phyloP scores from a whole-genome alignment of 495 filamentous ascomycete species.

The Lasiosphaeria ovina region DNA sequence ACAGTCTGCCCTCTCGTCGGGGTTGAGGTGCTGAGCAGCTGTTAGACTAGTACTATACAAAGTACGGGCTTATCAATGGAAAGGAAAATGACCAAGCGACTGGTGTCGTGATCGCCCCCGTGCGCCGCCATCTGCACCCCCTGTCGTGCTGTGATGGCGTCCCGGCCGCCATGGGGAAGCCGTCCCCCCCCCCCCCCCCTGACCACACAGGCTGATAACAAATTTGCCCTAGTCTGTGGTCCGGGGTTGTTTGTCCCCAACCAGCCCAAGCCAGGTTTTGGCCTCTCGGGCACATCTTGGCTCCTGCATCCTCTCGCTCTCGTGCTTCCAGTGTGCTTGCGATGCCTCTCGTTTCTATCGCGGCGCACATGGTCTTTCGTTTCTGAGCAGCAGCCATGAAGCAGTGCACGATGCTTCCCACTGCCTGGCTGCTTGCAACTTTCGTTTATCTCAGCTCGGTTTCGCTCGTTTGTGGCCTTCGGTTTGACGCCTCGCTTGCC shows the following conservation, averaged over 20 bases:
- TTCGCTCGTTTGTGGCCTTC: slow-evolving; percentile 11
- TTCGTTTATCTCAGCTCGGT: slow-evolving; percentile 5
- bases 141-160: too few relatives aligned
- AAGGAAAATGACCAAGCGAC: too few relatives aligned
- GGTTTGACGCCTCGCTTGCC: slow-evolving; percentile 4
- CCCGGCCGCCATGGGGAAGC: not conserved
- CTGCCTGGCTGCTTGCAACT: slow-evolving; percentile 12
- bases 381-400: slow-evolving; percentile 14
- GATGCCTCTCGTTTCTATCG: slow-evolving; percentile 18
- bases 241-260: not conserved
- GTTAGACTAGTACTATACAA: too few relatives aligned
- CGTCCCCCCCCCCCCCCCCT: not conserved
- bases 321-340: slow-evolving; percentile 7
- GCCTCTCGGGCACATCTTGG: not conserved
- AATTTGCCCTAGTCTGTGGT: not conserved
- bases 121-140: too few relatives aligned
- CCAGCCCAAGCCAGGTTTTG: slow-evolving; percentile 2
- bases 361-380: slow-evolving; percentile 14
- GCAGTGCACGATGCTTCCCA: slow-evolving; percentile 14
- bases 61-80: too few relatives aligned
- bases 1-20: too few relatives aligned
- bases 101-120: too few relatives aligned
- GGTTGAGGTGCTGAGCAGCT: too few relatives aligned
- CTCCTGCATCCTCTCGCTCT: slow-evolving; percentile 5
- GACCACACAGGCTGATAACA: slow-evolving; percentile 14